Conservation (phyloP, 2,329 filamentous ascomycete genomes). For the Hawksworthiomyces lignivorus region DNA sequence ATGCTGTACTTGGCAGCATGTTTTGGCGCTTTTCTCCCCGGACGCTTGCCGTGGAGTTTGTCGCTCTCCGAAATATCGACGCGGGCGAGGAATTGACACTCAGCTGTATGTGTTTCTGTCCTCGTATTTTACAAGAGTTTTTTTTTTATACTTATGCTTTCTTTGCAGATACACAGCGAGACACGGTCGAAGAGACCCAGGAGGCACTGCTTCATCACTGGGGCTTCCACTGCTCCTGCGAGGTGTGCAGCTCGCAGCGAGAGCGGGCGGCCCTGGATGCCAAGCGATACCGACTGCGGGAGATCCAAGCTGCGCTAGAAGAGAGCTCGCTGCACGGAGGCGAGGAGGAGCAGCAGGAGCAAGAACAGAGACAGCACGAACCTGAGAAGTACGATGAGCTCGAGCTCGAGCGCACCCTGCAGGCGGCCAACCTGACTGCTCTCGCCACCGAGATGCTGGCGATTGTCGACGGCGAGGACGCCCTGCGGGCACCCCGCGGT, state of each 20-base stretch:
- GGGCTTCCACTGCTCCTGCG: slow-evolving; percentile 20
- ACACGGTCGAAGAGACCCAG: slow-evolving; percentile 15
- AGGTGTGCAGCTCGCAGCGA: slow-evolving; percentile 14
- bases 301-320: slow-evolving; percentile 14
- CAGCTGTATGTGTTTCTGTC: slow-evolving; percentile 15
- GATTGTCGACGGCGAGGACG: slow-evolving; percentile 17
- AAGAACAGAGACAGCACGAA: no score
- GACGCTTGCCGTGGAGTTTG: slow-evolving; percentile 17
- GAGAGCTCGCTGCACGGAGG: no score
- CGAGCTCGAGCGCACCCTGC: not conserved
- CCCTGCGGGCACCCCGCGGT: slow-evolving; percentile 17
- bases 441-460: slow-evolving; percentile 14
- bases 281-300: slow-evolving; percentile 15
- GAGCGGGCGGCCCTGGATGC: slow-evolving; percentile 12
- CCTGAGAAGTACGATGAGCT: no score
- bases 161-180: slow-evolving; percentile 17
- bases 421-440: not conserved
- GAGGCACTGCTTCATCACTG: slow-evolving; percentile 14
- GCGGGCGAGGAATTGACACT: slow-evolving; percentile 17
- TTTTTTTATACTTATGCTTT: not conserved
- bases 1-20: slow-evolving; percentile 11
- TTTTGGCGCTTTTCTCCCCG: slow-evolving; percentile 16
- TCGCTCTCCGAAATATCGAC: slow-evolving; percentile 16
- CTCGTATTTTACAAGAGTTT: no score
- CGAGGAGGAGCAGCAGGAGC: no score